phyloP scores from a whole-genome alignment of 495 filamentous ascomycete species.

The Margaritispora aquatica region DNA sequence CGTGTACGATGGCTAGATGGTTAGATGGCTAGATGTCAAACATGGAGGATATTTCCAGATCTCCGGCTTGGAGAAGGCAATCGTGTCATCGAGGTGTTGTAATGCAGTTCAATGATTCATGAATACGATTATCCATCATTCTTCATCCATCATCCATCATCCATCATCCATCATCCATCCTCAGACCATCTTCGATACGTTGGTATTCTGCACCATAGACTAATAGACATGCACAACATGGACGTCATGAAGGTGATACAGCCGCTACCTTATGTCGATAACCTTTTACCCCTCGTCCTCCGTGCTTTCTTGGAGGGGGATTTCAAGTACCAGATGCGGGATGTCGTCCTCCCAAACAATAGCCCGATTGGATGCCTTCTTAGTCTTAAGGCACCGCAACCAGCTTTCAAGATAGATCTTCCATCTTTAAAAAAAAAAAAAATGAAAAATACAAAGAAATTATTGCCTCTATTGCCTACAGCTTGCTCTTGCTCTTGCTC shows the following conservation, averaged over 20 bases:
- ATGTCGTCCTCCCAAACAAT: neutral
- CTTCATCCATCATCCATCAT: too few species aligned
- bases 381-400: neutral
- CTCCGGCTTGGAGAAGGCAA: neutral
- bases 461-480: too few species aligned
- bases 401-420: neutral
- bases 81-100: too few species aligned
- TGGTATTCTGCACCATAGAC: too few species aligned
- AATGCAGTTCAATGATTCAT: neutral
- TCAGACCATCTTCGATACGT: too few species aligned
- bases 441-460: too few species aligned
- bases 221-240: neutral
- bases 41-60: neutral
- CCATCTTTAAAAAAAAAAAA: neutral
- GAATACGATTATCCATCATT: too few species aligned
- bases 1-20: too few species aligned
- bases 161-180: too few species aligned
- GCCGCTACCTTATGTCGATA: too few species aligned
- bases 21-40: neutral
- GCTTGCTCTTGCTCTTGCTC: too few species aligned
- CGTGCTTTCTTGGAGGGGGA: neutral
- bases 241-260: neutral
- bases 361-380: neutral
- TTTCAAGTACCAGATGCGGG: neutral
- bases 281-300: too few species aligned